Conservation (phyloP, 768 basidiomycete genomes). For the Chiua virens region DNA sequence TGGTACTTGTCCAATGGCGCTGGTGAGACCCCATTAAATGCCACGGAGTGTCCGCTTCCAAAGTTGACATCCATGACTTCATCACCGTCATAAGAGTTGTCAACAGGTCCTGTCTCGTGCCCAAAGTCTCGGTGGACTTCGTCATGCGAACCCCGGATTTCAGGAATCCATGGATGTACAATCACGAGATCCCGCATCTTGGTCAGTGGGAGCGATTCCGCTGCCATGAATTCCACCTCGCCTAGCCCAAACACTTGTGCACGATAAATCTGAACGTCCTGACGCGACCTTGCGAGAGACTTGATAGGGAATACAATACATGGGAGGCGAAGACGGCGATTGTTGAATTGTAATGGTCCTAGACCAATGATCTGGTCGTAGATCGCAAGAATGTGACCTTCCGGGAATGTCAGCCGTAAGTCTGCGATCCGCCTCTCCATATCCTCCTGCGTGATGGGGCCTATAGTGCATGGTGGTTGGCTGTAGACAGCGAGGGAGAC, state of each 20-base stretch:
- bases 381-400: neutral
- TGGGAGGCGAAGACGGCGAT: slow-evolving; percentile 1
- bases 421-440: neutral
- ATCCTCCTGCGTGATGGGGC: neutral
- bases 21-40: neutral
- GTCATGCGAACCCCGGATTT: neutral
- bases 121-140: neutral
- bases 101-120: neutral
- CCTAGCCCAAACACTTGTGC: slow-evolving; percentile 2
- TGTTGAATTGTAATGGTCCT: neutral
- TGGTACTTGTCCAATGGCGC: neutral
- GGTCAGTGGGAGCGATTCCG: neutral
- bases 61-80: neutral
- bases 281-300: neutral
- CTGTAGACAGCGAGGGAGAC: neutral
- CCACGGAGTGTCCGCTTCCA: neutral
- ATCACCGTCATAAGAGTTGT: neutral
- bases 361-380: neutral
- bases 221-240: neutral
- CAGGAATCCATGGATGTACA: slow-evolving; percentile 11
- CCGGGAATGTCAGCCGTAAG: neutral
- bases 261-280: neutral
- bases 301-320: slow-evolving; percentile 4
- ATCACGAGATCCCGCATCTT: slow-evolving; percentile 1
- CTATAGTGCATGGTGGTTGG: neutral